Conservation (phyloP, 2,329 filamentous ascomycete genomes). For the Cryoendolithus antarcticus region DNA sequence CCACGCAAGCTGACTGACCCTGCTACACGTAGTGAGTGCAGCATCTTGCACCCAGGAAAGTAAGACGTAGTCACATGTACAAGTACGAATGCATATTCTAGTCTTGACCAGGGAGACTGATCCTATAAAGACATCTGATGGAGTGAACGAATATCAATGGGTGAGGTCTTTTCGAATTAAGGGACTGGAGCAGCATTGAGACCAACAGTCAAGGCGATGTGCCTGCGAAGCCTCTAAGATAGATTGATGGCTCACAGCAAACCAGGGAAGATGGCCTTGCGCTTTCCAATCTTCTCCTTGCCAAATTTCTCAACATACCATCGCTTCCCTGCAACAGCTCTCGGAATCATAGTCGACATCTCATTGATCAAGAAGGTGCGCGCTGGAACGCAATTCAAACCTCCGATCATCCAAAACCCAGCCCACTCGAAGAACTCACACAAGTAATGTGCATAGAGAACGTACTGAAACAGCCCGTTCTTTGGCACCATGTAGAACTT, state of each 20-base stretch:
- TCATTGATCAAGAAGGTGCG: slow-evolving; percentile 77
- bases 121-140: too few relatives aligned
- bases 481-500: slow-evolving; percentile 83
- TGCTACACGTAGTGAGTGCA: too few relatives aligned
- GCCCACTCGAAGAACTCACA: slow-evolving; percentile 95
- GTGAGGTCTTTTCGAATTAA: too few relatives aligned
- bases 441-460: slow-evolving; percentile 89
- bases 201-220: too few relatives aligned
- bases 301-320: slow-evolving; percentile 92
- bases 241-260: slow-evolving; percentile 28
- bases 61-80: too few relatives aligned
- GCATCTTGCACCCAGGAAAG: too few relatives aligned
- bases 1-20: too few relatives aligned
- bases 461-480: slow-evolving; percentile 66
- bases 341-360: slow-evolving; percentile 75
- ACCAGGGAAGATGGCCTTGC: slow-evolving; percentile 61
- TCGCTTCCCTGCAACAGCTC: slow-evolving; percentile 63
- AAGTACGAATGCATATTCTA: too few relatives aligned
- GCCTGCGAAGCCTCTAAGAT: too few relatives aligned
- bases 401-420: slow-evolving; percentile 69
- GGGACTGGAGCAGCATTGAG: too few relatives aligned
- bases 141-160: slow-evolving; percentile 4
- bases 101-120: too few relatives aligned
- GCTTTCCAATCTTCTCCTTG: slow-evolving; percentile 60
- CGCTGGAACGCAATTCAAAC: slow-evolving; percentile 57